Evolutionary conservation across 2,329 filamentous ascomycete genomes (phyloP).

Genomic region (Pochonia chlamydosporia): DNA sequence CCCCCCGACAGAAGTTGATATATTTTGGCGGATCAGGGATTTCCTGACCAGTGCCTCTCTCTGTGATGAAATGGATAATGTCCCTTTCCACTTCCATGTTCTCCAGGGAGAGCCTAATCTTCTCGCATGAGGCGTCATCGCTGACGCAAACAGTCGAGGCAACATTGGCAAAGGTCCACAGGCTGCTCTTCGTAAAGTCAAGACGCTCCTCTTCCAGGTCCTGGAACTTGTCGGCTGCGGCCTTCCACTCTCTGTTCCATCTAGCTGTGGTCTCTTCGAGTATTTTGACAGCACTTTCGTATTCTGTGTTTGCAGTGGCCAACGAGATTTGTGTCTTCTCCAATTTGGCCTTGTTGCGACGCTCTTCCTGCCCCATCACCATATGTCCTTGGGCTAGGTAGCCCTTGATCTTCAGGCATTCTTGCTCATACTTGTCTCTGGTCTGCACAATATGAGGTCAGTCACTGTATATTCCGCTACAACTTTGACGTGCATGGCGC

Average conservation of each 20-base stretch:
- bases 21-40: constrained; percentile 96
- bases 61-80: constrained; percentile 81
- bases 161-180: constrained; percentile 98
- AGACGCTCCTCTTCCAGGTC: constrained; percentile 95
- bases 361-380: constrained; percentile 99
- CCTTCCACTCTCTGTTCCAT: constrained; percentile 99
- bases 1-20: constrained; percentile 96
- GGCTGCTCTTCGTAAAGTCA: constrained; percentile 94
- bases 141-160: constrained; percentile 96
- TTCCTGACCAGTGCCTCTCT: constrained; percentile 87
- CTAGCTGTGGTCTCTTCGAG: constrained; percentile 90
- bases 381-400: constrained; percentile 98
- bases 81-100: constrained; percentile 97
- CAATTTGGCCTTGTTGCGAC: constrained; percentile 97
- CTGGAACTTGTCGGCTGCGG: constrained; percentile 97
- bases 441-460: constrained; percentile 44
- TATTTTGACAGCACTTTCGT: constrained; percentile 86
- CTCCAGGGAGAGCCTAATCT: constrained; percentile 87
- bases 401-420: constrained; percentile 96
- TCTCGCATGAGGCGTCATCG: constrained; percentile 94
- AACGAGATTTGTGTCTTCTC: constrained; percentile 98
- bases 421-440: constrained; percentile 91
- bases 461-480: neutral
- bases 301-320: constrained; percentile 84
- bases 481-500: neutral